phyloP scores from a whole-genome alignment of 2,329 filamentous ascomycete species.

The Alternaria novae-zelandiae region DNA sequence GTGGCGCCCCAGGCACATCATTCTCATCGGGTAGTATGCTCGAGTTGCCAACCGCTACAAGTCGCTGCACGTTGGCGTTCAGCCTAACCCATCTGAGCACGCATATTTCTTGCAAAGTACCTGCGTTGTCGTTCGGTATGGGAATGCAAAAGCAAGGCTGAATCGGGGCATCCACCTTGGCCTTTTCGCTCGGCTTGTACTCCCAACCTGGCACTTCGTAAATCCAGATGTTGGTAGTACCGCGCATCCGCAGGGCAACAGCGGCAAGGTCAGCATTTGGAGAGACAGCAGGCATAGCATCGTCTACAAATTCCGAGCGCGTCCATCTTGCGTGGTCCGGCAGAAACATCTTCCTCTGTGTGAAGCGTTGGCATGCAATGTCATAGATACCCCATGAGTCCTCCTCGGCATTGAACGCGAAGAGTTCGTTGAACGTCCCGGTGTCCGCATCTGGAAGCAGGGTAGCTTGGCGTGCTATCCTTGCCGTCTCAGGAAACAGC shows the following conservation, averaged over 20 bases:
- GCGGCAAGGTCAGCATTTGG: constrained; percentile 47
- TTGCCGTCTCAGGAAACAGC: constrained; percentile 50
- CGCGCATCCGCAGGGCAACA: constrained; percentile 47
- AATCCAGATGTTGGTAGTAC: constrained; percentile 49
- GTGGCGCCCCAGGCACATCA: constrained; percentile 33
- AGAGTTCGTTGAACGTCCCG: constrained; percentile 48
- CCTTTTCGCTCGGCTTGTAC: constrained; percentile 35
- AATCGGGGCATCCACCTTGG: constrained; percentile 39
- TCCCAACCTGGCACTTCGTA: constrained; percentile 48
- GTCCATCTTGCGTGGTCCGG: constrained; percentile 49
- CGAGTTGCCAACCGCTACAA: constrained; percentile 48
- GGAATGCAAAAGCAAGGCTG: constrained; percentile 48
- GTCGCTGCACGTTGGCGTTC: constrained; percentile 38
- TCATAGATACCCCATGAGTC: constrained; percentile 52
- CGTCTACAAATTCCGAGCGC: constrained; percentile 48
- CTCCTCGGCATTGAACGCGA: constrained; percentile 50
- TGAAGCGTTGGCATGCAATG: constrained; percentile 47
- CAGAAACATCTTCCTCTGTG: constrained; percentile 47
- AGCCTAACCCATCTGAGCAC: constrained; percentile 46
- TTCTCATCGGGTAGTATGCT: constrained; percentile 29
- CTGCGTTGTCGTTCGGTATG: constrained; percentile 39
- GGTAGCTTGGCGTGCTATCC: constrained; percentile 48
- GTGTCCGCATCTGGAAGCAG: constrained; percentile 48
- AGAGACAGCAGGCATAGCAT: constrained; percentile 50
- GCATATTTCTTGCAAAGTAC: constrained; percentile 46